Evolutionary conservation across 2,329 filamentous ascomycete species (phyloP).

Genomic region (Sporothrix dimorphospora): DNA sequence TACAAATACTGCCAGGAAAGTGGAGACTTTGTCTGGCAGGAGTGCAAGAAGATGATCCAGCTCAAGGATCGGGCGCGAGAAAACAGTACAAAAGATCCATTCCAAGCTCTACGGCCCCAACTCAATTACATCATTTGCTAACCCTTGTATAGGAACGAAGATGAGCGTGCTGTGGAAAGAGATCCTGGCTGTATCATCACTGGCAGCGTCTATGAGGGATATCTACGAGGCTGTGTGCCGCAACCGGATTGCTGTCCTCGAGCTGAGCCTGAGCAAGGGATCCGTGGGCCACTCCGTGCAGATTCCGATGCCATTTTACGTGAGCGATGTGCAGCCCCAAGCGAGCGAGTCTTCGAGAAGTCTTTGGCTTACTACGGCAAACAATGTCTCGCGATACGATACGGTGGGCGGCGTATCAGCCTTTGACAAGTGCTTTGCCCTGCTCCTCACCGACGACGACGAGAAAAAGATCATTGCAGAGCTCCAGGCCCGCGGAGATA

Average conservation of each 20-base stretch:
- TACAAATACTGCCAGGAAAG: constrained; percentile 91
- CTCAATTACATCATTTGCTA: too few species aligned
- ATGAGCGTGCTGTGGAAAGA: constrained; percentile 71
- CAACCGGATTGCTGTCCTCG: constrained; percentile 83
- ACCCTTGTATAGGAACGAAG: constrained; percentile 49
- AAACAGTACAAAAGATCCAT: constrained; percentile 50
- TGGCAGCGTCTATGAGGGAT: constrained; percentile 81
- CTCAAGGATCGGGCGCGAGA: constrained; percentile 83
- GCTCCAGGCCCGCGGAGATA: constrained; percentile 75
- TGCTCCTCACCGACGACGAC: constrained; percentile 84
- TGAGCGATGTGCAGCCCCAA: constrained; percentile 71
- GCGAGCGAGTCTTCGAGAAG: constrained; percentile 68
- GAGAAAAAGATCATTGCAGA: constrained; percentile 73
- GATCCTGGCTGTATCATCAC: constrained; percentile 71
- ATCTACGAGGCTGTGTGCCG: constrained; percentile 80
- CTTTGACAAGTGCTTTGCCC: constrained; percentile 82
- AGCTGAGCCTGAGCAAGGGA: constrained; percentile 67
- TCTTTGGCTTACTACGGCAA: constrained; percentile 85
- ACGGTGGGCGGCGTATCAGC: constrained; percentile 66
- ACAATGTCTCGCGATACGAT: constrained; percentile 72
- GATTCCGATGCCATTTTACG: constrained; percentile 68
- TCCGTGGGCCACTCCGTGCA: constrained; percentile 65
- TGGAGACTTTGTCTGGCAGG: constrained; percentile 87
- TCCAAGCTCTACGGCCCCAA: not conserved
- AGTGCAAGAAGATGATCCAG: constrained; percentile 79